Evolutionary conservation across 306 rosid species (phyloP).

Genomic region (Rosa lucieae): DNA sequence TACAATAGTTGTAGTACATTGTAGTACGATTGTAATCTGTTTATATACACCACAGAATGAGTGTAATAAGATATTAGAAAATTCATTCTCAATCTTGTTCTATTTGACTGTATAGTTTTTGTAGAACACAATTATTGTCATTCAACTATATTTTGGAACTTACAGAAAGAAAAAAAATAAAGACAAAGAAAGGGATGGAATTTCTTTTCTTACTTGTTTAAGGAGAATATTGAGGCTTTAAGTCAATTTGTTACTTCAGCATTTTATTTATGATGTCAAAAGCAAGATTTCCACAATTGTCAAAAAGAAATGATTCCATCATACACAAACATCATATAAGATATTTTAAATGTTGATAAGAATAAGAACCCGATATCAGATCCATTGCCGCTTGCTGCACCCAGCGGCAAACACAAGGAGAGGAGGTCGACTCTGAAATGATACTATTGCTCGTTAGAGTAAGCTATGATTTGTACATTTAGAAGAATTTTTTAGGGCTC

Average conservation of each 20-base stretch:
- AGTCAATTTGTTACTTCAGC: not conserved
- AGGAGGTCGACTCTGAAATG: not conserved
- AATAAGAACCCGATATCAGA: not conserved
- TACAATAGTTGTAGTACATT: too few species aligned
- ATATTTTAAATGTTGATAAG: not conserved
- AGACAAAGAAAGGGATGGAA: not conserved
- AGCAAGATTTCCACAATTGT: not conserved
- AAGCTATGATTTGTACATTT: too few species aligned
- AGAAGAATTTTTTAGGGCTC: too few species aligned
- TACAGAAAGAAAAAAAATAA: too few species aligned
- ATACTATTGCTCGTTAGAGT: not conserved
- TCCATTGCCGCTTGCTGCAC: not conserved
- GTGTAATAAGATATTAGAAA: too few species aligned
- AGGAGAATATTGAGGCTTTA: not conserved
- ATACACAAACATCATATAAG: not conserved
- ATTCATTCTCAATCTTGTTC: too few species aligned
- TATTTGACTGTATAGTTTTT: too few species aligned
- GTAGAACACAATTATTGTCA: too few species aligned
- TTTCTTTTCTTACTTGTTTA: not conserved
- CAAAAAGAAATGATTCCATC: not conserved
- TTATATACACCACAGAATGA: too few species aligned
- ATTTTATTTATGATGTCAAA: slow-evolving; percentile 15
- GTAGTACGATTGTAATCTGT: too few species aligned
- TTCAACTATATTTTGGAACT: too few species aligned
- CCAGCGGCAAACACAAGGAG: not conserved